Conservation (phyloP, 805 yeast genomes). For the Osmozyma mogii region DNA sequence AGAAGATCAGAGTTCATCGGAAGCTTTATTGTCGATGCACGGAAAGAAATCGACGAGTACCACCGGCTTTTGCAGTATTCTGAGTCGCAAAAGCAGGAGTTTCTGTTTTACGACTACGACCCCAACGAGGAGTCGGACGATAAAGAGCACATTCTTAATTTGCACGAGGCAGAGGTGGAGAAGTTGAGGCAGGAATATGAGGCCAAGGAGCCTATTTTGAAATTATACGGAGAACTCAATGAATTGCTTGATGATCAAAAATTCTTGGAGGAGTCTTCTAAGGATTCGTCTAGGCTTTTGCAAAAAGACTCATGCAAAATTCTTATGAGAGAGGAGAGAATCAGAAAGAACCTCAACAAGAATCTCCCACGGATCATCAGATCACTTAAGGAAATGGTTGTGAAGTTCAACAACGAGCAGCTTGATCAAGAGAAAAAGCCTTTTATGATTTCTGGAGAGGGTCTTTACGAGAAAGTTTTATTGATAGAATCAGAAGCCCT, state of each 20-base stretch:
- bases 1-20: slow-evolving; percentile 61
- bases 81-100: slow-evolving; percentile 39
- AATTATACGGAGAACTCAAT: slow-evolving; percentile 47
- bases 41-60: slow-evolving; percentile 47
- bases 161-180: slow-evolving; percentile 57
- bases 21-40: slow-evolving; percentile 55
- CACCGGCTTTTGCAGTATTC: slow-evolving; percentile 62
- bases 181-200: slow-evolving; percentile 43
- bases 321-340: slow-evolving; percentile 69
- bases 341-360: slow-evolving; percentile 59
- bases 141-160: slow-evolving; percentile 53
- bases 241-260: slow-evolving; percentile 51
- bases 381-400: slow-evolving; percentile 40
- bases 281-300: slow-evolving; percentile 72
- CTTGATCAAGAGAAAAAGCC: slow-evolving; percentile 14
- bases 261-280: slow-evolving; percentile 59
- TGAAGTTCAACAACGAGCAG: slow-evolving; percentile 37
- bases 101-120: slow-evolving; percentile 33
- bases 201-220: slow-evolving; percentile 46
- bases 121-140: slow-evolving; percentile 32
- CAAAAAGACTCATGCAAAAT: slow-evolving; percentile 74
- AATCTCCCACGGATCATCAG: slow-evolving; percentile 58
- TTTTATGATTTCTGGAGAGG: slow-evolving; percentile 39
- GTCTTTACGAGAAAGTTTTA: slow-evolving; percentile 33
- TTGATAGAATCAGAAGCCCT: slow-evolving; percentile 22